Percentiles rank a stretch among this genome's conserved stretches.
phyloP scores from a whole-genome alignment of 331 rosid genomes.

The Quercus tomentella region DNA sequence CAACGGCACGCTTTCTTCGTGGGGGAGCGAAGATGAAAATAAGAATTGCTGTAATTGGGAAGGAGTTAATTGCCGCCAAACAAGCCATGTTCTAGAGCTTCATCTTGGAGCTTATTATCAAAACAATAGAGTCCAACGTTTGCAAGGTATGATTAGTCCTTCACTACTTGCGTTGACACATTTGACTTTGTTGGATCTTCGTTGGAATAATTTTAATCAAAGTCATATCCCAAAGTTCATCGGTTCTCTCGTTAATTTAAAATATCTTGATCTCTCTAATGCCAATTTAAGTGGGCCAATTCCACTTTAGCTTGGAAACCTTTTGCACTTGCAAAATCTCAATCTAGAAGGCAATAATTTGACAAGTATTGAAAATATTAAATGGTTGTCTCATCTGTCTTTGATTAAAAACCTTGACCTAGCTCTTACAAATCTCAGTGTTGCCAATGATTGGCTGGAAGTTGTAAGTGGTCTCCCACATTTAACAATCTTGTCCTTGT shows the following conservation, averaged over 20 bases:
- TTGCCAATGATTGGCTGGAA: not conserved
- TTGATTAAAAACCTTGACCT: not conserved
- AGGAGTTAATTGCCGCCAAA: not conserved
- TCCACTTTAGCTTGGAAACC: not conserved
- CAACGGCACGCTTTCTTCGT: rapidly evolving
- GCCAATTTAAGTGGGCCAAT: not conserved
- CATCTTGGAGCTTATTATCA: too few relatives aligned
- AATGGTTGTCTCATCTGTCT: not conserved
- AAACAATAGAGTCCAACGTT: too few relatives aligned
- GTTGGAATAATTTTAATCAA: too few relatives aligned
- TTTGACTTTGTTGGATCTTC: not conserved
- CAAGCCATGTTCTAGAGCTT: conserved; percentile 1
- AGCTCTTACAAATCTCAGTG: rapidly evolving
- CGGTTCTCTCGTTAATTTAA: not conserved
- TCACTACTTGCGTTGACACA: not conserved
- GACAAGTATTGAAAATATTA: not conserved
- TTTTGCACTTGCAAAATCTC: not conserved
- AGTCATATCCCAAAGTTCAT: not conserved
- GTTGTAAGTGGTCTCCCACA: not conserved
- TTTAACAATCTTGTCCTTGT: not conserved
- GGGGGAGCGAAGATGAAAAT: not conserved
- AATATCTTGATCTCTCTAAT: not conserved
- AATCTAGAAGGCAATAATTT: not conserved
- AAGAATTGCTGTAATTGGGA: conserved; percentile 8
- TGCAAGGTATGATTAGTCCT: too few relatives aligned